phyloP scores from a whole-genome alignment of 768 basidiomycete genomes.

The Calocybe indica region DNA sequence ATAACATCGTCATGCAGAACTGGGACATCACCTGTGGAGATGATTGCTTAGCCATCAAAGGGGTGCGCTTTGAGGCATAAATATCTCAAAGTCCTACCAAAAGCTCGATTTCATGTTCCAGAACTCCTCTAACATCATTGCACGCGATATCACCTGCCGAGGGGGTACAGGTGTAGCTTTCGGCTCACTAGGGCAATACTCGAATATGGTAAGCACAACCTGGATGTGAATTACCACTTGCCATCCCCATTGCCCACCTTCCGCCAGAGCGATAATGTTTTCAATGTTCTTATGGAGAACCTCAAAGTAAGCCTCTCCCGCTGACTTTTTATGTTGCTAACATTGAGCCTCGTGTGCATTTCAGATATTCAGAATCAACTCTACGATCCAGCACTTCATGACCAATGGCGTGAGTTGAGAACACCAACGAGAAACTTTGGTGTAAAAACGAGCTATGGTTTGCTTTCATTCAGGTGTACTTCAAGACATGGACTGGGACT shows the following conservation, averaged over 20 bases:
- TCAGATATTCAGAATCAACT: conserved; percentile 41
- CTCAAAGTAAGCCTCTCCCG: conserved; percentile 27
- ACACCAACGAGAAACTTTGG: too few species aligned
- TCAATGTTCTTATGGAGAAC: conserved; percentile 44
- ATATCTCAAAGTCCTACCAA: not conserved
- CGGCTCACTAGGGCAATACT: conserved; percentile 54
- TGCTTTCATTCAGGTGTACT: conserved; percentile 34
- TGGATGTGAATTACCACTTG: not conserved
- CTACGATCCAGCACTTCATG: conserved; percentile 53
- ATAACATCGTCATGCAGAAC: conserved; percentile 40
- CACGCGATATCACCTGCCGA: conserved; percentile 42
- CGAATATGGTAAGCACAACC: conserved; percentile 32
- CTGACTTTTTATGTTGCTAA: not conserved
- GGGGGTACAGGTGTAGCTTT: conserved; percentile 59
- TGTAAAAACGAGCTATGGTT: not conserved
- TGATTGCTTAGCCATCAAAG: conserved; percentile 60
- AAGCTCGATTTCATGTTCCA: conserved; percentile 10
- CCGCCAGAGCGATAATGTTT: conserved; percentile 46
- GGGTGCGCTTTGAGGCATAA: conserved; percentile 26
- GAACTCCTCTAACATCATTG: conserved; percentile 51
- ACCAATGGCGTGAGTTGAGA: conserved; percentile 33
- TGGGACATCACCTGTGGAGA: conserved; percentile 62
- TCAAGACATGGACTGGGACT: conserved; percentile 50
- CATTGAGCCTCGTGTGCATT: not conserved
- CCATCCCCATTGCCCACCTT: not conserved